These are phyloP conservation scores for Hippophae tibetana DNA, from an alignment of 306 rosid species.

Conservation along the genomic window DNA sequence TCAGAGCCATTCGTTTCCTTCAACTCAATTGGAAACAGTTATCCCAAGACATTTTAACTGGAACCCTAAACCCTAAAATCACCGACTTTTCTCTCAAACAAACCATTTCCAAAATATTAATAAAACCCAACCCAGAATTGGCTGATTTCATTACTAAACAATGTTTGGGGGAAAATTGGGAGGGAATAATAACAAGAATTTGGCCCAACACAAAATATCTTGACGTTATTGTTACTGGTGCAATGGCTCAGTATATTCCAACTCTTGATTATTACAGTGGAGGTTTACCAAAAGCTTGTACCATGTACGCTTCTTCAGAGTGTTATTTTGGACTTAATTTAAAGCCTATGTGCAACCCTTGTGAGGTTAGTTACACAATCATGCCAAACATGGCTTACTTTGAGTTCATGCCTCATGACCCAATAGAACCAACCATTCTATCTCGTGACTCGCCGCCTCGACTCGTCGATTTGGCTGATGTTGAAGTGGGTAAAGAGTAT, in stretches of 20 bases:
- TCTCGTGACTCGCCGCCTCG: slow-evolving; percentile 49
- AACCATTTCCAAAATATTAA: slow-evolving; percentile 32
- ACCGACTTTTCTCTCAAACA: slow-evolving; percentile 42
- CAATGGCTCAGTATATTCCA: slow-evolving; percentile 94
- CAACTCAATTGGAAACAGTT: slow-evolving; percentile 60
- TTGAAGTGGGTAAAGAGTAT: slow-evolving; percentile 60
- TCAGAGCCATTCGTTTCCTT: slow-evolving; percentile 76
- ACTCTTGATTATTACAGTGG: slow-evolving; percentile 67
- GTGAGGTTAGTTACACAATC: slow-evolving; percentile 73
- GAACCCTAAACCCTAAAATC: slow-evolving; percentile 54
- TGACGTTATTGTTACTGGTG: slow-evolving; percentile 86
- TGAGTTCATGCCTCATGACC: slow-evolving; percentile 62
- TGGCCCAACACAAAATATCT: slow-evolving; percentile 95
- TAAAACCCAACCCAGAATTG: slow-evolving; percentile 49
- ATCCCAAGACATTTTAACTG: slow-evolving; percentile 47
- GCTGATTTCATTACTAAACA: slow-evolving; percentile 41
- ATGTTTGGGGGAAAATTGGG: slow-evolving; percentile 56
- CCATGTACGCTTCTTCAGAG: slow-evolving; percentile 94
- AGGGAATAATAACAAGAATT: slow-evolving; percentile 55
- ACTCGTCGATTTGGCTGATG: slow-evolving; percentile 58
- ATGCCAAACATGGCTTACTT: slow-evolving; percentile 97
- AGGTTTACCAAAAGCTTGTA: slow-evolving; percentile 60
- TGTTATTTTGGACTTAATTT: slow-evolving; percentile 84
- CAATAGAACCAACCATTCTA: slow-evolving; percentile 20
- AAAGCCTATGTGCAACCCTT: slow-evolving; percentile 56